Percentiles rank a stretch among this genome's conserved stretches.
These are phyloP conservation scores for Dendrobium officinale DNA, from an alignment of 106 monocot genomes.

Conservation along the genomic window DNA sequence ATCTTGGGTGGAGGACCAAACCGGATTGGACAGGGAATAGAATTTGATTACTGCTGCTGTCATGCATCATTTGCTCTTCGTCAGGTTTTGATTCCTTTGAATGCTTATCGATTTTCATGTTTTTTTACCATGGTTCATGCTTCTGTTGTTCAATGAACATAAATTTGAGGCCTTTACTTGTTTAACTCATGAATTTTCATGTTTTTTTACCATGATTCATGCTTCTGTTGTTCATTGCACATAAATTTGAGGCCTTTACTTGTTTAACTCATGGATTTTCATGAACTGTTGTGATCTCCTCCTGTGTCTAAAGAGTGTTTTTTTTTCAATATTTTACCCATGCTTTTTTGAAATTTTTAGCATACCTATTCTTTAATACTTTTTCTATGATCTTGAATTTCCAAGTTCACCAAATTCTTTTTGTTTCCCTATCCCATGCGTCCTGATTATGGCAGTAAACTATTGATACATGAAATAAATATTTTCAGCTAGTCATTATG, in stretches of 20 bases:
- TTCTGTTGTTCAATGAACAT: background rate
- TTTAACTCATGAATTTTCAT: background rate
- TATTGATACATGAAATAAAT: too few species aligned
- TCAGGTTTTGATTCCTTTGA: conserved; percentile 41
- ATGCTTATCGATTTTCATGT: background rate
- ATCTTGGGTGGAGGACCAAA: conserved; percentile 98
- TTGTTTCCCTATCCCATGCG: too few species aligned
- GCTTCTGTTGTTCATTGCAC: background rate
- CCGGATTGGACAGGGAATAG: conserved; percentile 96
- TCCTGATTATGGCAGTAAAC: too few species aligned
- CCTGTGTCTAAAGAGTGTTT: too few species aligned
- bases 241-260: background rate
- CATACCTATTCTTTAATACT: too few species aligned
- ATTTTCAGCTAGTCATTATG: too few species aligned
- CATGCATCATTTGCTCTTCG: conserved; percentile 98
- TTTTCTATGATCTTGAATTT: too few species aligned
- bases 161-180: background rate
- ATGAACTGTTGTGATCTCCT: too few species aligned
- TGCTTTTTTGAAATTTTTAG: too few species aligned
- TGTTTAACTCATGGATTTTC: background rate
- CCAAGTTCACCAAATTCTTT: too few species aligned
- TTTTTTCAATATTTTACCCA: too few species aligned
- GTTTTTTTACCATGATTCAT: background rate
- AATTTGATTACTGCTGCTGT: conserved; percentile 98
- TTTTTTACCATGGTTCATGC: background rate